Evolutionary conservation across 2,329 filamentous ascomycete species (phyloP).

Genomic region (Teratosphaeria nubilosa): DNA sequence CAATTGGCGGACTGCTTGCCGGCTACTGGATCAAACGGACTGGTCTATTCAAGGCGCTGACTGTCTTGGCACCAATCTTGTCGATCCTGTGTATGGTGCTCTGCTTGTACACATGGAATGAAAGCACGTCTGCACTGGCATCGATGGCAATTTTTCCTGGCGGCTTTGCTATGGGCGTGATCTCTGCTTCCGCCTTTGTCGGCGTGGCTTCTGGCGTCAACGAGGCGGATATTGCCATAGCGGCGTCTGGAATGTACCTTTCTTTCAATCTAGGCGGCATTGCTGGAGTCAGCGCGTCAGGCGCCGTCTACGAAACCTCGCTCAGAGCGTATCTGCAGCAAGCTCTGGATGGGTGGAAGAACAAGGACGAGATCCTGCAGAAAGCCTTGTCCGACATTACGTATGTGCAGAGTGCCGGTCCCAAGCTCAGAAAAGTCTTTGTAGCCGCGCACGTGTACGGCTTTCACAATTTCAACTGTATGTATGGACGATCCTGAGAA

Average conservation of each 20-base stretch:
- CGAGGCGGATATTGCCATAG: conserved; percentile 39
- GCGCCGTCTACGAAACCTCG: conserved; percentile 28
- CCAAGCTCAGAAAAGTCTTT: not conserved
- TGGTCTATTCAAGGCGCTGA: conserved; percentile 62
- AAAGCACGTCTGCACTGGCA: conserved; percentile 45
- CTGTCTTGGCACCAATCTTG: conserved; percentile 44
- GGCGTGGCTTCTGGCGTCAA: conserved; percentile 39
- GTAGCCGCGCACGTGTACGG: not conserved
- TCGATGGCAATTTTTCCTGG: conserved; percentile 51
- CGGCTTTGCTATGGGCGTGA: conserved; percentile 43
- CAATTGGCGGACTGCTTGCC: conserved; percentile 53
- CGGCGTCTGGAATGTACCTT: conserved; percentile 40
- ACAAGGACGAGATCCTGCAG: conserved; percentile 15
- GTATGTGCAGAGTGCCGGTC: not conserved
- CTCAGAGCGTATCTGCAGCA: conserved; percentile 25
- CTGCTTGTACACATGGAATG: conserved; percentile 49
- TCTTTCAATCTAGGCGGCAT: conserved; percentile 34
- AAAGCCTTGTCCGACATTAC: not conserved
- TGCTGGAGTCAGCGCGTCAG: conserved; percentile 29
- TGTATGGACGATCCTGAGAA: not conserved
- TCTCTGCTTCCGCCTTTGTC: conserved; percentile 39
- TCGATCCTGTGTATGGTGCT: conserved; percentile 46
- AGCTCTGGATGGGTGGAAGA: conserved; percentile 22
- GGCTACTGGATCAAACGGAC: conserved; percentile 61
- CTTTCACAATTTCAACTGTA: not conserved